Base-by-base conservation (phyloP, 495 filamentous ascomycete species). In the Clavariopsis aquatica region DNA sequence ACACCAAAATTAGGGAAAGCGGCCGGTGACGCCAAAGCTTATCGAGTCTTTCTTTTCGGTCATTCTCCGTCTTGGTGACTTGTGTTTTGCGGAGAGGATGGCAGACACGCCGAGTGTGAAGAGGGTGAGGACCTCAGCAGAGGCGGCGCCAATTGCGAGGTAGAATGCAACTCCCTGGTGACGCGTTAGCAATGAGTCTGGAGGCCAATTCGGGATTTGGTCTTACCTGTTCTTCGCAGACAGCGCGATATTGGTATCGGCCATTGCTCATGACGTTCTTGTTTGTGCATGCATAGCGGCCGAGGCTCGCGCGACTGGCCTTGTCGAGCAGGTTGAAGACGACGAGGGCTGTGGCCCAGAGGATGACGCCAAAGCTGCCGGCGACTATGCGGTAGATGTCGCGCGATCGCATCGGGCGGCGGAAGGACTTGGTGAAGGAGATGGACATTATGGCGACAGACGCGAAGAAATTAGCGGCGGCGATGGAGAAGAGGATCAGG, bases 251-350 rank as follows among this genome's bases (percentile, higher is more conserved):
- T 31, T 68, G 65, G 55, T 58, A 68, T 20, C 65, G 59, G 1
- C 65, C 65, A 45, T 68, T 68, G 60, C 65, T 68, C 53, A 68
- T 68, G 23, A 68, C 55, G 26, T 68, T 68, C 53, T 45, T 52
- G 60, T 68, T 63, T 5, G 60, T 59, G 57, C 65, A 68, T 5
- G 65, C 34, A 27, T 68, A 68, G 13, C 59, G 43, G 23, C 59
- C 65, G 52, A 68, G 49, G 57, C 65, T 68, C 17, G 65, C 65
- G 27, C 62, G 63, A 38, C 59, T 68, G 15, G 59, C 49, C 45
- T 47, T 54, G 60, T 64, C 46, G 23, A 68, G 28, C 34, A 68
- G 54, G 34, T 36, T 26, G 60, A 52, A 68, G 3, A 56, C 59
- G 4, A 49, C 59, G 15, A 68, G 46, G 19, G 59, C 65, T 0